Evolutionary conservation across 2,329 filamentous ascomycete genomes (phyloP).

Genomic region (Exophiala viscosa): DNA sequence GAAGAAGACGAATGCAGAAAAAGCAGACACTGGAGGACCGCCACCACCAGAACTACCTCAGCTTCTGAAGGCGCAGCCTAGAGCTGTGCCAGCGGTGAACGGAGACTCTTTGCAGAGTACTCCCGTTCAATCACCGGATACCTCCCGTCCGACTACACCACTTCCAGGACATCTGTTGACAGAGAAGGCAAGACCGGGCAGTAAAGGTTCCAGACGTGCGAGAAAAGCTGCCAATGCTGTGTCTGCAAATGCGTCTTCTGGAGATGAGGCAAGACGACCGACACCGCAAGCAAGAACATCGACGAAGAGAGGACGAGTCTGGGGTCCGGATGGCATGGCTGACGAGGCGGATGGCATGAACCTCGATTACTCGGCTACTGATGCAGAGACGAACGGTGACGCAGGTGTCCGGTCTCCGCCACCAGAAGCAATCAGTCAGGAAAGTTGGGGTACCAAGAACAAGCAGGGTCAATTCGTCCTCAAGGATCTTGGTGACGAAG

Average conservation of each 20-base stretch:
- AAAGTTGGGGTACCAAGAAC: slow-evolving; percentile 80
- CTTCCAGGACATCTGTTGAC: slow-evolving; percentile 62
- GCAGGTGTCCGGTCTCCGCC: slow-evolving; percentile 49
- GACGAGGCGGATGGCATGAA: slow-evolving; percentile 77
- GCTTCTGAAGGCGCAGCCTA: slow-evolving; percentile 49
- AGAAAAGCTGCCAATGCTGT: slow-evolving; percentile 63
- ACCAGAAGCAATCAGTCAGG: slow-evolving; percentile 70
- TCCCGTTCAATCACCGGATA: slow-evolving; percentile 66
- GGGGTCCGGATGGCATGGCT: slow-evolving; percentile 84
- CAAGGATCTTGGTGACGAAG: slow-evolving; percentile 89
- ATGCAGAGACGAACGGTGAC: slow-evolving; percentile 39
- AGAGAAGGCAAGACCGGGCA: slow-evolving; percentile 69
- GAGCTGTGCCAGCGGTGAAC: slow-evolving; percentile 40
- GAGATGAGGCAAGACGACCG: slow-evolving; percentile 68
- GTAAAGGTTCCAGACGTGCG: slow-evolving; percentile 75
- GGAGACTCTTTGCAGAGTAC: slow-evolving; percentile 63
- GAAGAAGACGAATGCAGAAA: slow-evolving; percentile 46
- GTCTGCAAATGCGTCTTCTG: slow-evolving; percentile 68
- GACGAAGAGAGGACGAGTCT: slow-evolving; percentile 83
- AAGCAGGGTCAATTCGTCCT: slow-evolving; percentile 89
- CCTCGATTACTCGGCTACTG: slow-evolving; percentile 81
- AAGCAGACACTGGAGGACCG: slow-evolving; percentile 49
- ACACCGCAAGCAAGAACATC: slow-evolving; percentile 49
- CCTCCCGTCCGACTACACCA: slow-evolving; percentile 76
- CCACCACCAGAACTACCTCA: slow-evolving; percentile 52